Evolutionary conservation across 192 early-diverging fungal genomes (phyloP), one percentile per base, ranked within the genome.

Genomic region (Chytriomyces sp.): DNA sequence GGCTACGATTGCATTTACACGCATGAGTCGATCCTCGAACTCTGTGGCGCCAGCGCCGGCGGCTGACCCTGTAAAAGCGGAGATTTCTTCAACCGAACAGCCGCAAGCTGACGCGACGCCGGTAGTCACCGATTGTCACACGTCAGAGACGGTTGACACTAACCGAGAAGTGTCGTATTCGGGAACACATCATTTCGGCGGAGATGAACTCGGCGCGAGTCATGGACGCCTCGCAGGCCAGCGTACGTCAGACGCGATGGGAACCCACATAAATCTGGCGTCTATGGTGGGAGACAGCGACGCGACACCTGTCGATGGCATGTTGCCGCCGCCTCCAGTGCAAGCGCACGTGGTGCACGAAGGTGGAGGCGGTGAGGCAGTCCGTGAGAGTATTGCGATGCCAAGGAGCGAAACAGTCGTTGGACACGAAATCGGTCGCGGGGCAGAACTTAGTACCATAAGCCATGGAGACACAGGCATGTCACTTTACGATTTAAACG

Each of bases 1-100:
- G 8, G 68, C 37, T 38, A 53, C 37, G 57, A 59, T 14, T 26
- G 37, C 33, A 70, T 75, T 28, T 54, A 66, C 30, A 34, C 62
- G 34, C 3, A 49, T 49, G 44, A 49, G 22, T 22, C 44, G 14
- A 22, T 49, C 44, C 3, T 49, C 44, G 44, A 49, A 49, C 44
- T 14, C 44, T n/a, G 44, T 49, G 44, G 44, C 17, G 44, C 44
- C 44, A 49, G 44, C 44, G 22, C 44, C 2, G 17, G 44, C 44
- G 14, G 14, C 44, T 22, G 44, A 14, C 0, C 2, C 44, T 14
- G 22, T n/a, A n/a, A n/a, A 14, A 22, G 22, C 14, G 44, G 44
- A 49, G 22, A 22, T n/a, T n/a, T n/a, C 44, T n/a, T 49, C 44
- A 14, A 14, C 44, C 44, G 22, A 49, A 49, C 44, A 49, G 44